A percentile compares a stretch with the other conserved stretches of the same genome.
These are phyloP conservation scores for Castanea crenata DNA, from an alignment of 306 rosid genomes.

Conservation along the genomic window DNA sequence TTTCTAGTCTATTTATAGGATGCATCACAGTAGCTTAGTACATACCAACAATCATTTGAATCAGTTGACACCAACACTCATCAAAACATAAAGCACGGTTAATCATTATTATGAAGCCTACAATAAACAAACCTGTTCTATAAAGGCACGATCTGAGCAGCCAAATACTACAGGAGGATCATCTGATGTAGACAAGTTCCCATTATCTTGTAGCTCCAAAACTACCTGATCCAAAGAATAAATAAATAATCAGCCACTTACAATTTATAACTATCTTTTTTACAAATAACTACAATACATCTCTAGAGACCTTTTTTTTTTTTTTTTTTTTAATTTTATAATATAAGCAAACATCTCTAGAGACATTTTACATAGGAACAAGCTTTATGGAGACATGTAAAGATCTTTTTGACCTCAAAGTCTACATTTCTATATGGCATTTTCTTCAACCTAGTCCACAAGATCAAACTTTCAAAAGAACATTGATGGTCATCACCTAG, in stretches of 20 bases:
- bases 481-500: background rate
- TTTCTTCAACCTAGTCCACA: background rate
- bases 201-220: slow-evolving; percentile 85
- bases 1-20: slow-evolving; percentile 7
- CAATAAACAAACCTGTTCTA: slow-evolving; percentile 53
- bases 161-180: slow-evolving; percentile 75
- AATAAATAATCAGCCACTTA: slow-evolving; percentile 6
- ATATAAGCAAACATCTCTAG: background rate
- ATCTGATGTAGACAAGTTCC: slow-evolving; percentile 75
- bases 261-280: background rate
- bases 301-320: background rate
- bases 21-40: background rate
- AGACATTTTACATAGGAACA: background rate
- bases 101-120: slow-evolving; percentile 8
- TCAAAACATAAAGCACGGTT: background rate
- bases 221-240: slow-evolving; percentile 51
- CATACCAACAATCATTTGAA: slow-evolving; percentile 6
- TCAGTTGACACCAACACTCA: slow-evolving; percentile 3
- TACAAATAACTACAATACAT: background rate
- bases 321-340: too few relatives aligned
- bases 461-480: slow-evolving; percentile 1
- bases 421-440: background rate
- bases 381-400: background rate
- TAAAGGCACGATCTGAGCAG: slow-evolving; percentile 60
- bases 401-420: background rate